Conservation (phyloP, 768 basidiomycete species). For the Podaxis sp. region DNA sequence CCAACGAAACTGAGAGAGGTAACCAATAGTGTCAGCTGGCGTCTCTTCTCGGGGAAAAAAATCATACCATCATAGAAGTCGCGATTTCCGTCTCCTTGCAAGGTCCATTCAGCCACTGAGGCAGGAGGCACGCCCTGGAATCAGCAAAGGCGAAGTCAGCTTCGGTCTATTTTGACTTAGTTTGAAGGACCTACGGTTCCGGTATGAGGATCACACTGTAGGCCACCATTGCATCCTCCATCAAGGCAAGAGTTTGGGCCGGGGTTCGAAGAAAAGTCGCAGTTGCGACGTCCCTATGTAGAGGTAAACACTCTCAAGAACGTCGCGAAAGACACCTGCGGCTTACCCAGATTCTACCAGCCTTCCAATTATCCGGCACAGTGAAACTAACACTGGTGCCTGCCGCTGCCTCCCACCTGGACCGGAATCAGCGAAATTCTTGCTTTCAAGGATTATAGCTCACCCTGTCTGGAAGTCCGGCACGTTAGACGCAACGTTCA, state of each 20-base stretch:
- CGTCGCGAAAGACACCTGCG: too few relatives aligned
- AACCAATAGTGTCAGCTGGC: neutral
- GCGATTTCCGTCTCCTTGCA: constrained; percentile 32
- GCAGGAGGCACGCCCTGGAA: constrained; percentile 61
- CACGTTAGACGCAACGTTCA: constrained; percentile 41
- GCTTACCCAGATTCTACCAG: constrained; percentile 53
- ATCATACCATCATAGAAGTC: constrained; percentile 60
- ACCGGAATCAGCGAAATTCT: neutral
- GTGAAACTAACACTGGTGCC: constrained; percentile 37
- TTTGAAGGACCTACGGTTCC: constrained; percentile 37
- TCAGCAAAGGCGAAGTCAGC: neutral
- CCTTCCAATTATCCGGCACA: constrained; percentile 61
- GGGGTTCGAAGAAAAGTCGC: constrained; percentile 50
- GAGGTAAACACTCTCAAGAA: neutral
- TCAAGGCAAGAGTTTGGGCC: constrained; percentile 58
- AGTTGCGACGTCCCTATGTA: constrained; percentile 53
- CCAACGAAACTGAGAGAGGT: constrained; percentile 46
- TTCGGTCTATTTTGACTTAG: neutral
- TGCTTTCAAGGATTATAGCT: neutral
- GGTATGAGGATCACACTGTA: constrained; percentile 46
- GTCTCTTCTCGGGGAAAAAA: neutral
- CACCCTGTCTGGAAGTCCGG: constrained; percentile 47
- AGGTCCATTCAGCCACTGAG: constrained; percentile 65
- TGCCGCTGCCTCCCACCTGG: constrained; percentile 37
- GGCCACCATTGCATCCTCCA: constrained; percentile 69